phyloP scores from a whole-genome alignment of 2,329 filamentous ascomycete genomes.

The Pseudogymnoascus sp. region DNA sequence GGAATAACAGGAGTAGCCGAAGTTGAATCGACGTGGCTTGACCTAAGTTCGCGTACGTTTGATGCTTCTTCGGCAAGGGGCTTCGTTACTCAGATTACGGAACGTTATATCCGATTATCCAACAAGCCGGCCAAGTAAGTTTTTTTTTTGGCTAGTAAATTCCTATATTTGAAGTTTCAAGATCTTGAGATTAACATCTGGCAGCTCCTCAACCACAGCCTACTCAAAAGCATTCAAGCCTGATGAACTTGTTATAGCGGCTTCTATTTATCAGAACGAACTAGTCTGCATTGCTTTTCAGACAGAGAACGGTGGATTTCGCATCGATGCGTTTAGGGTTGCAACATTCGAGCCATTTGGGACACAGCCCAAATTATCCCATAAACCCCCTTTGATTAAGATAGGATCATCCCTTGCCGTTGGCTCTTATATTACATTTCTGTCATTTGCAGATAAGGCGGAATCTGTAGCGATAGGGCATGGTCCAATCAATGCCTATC shows the following conservation, averaged over 20 bases:
- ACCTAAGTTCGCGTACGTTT: constrained; percentile 48
- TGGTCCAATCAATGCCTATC: not conserved
- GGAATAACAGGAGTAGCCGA: constrained; percentile 39
- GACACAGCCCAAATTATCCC: not conserved
- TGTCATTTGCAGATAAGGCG: not conserved
- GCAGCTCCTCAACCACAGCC: not conserved
- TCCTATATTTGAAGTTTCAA: not conserved
- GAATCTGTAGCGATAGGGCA: not conserved
- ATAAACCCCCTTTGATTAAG: not conserved
- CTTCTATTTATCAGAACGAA: constrained; percentile 4
- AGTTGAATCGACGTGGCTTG: constrained; percentile 39
- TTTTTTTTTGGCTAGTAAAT: not conserved
- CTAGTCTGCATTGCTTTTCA: constrained; percentile 6
- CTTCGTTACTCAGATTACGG: constrained; percentile 49
- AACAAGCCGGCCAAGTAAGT: not conserved
- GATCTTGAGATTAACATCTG: not conserved
- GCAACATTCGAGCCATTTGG: not conserved
- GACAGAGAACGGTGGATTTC: not conserved
- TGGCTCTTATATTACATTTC: not conserved
- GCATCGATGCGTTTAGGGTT: not conserved
- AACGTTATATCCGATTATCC: constrained; percentile 31
- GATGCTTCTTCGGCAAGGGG: constrained; percentile 35
- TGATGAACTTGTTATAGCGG: constrained; percentile 9
- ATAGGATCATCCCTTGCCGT: not conserved
- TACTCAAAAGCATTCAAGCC: not conserved